Evolutionary conservation across 2,329 filamentous ascomycete species (phyloP), one percentile per base, ranked within the genome.

Genomic region (Thelonectria olida): DNA sequence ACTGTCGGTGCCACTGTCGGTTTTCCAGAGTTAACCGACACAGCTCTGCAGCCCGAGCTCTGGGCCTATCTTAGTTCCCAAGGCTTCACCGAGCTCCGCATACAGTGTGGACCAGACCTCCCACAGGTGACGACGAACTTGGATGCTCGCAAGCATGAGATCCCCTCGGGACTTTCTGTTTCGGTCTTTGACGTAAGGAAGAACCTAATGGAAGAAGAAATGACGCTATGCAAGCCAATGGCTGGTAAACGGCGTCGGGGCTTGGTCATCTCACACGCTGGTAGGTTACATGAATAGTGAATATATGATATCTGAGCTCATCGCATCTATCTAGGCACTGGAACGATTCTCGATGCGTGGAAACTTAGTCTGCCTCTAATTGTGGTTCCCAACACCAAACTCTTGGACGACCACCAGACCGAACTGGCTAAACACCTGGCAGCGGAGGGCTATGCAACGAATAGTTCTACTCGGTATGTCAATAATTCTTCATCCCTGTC

Each of bases 1-100:
- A 98, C 96, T 0, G 91, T 97, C 27, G 96, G 96, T 58, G 95
- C 96, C 6, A 99, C 95, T 0, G 93, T 94, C 15, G 87, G 90
- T 19, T 99, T 99, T 78, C 82, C 85, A 53, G 77, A 83, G 7
- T 85, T 99, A 2, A 85, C 97, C 57, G 78, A 84, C 42, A 86
- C 90, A 28, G 85, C 90, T 10, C 80, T 96, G 6, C 79, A 83
- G 17, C 78, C 84, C 0, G 69, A 76, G 0, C 94, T 96, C 72
- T 82, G 96, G 63, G 67, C 80, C 6, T 81, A 84, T 5, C 84
- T 98, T 12, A 72, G 75, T 10, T 71, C 79, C 2, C 76, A 84
- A 10, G 83, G 84, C 44, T 97, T 92, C 77, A 92, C 90, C 0
- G 81, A 90, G 62, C 82, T 98, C 5, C 81, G 88, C 5, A 77